Conservation (phyloP, 768 basidiomycete genomes). For the Hortiboletus flavorubellus region DNA sequence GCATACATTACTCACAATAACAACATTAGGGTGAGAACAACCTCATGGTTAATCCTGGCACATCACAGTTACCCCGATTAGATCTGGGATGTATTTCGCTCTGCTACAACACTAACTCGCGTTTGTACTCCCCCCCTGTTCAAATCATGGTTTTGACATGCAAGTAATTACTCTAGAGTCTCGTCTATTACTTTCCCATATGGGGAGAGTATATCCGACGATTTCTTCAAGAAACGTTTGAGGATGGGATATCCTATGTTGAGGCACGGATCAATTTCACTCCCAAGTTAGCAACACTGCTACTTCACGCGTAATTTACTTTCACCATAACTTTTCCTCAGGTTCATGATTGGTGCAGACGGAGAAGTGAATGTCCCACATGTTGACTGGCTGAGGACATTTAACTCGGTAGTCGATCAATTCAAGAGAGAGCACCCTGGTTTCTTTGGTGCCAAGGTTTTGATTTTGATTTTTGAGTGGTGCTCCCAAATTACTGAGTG, state of each 20-base stretch:
- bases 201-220: conserved; percentile 58
- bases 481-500: not conserved
- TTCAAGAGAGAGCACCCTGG: conserved; percentile 56
- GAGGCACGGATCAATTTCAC: conserved; percentile 69
- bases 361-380: conserved; percentile 59
- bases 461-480: conserved; percentile 1
- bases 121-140: conserved; percentile 33
- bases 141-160: not conserved
- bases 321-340: conserved; percentile 21
- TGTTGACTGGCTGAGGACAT: conserved; percentile 53
- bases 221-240: conserved; percentile 59
- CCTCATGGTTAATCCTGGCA: not conserved
- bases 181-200: conserved; percentile 52
- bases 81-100: conserved; percentile 76
- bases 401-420: conserved; percentile 49
- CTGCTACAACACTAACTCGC: conserved; percentile 46
- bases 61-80: conserved; percentile 24
- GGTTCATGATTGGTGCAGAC: conserved; percentile 54
- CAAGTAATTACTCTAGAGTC: conserved; percentile 23
- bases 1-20: conserved; percentile 75
- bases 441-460: conserved; percentile 65
- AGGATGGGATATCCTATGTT: conserved; percentile 69
- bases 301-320: not conserved
- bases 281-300: conserved; percentile 40
- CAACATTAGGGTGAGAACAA: conserved; percentile 48